Evolutionary conservation across 1,284 basidiomycete genomes (phyloP).

Genomic region (Marasmius sp.): DNA sequence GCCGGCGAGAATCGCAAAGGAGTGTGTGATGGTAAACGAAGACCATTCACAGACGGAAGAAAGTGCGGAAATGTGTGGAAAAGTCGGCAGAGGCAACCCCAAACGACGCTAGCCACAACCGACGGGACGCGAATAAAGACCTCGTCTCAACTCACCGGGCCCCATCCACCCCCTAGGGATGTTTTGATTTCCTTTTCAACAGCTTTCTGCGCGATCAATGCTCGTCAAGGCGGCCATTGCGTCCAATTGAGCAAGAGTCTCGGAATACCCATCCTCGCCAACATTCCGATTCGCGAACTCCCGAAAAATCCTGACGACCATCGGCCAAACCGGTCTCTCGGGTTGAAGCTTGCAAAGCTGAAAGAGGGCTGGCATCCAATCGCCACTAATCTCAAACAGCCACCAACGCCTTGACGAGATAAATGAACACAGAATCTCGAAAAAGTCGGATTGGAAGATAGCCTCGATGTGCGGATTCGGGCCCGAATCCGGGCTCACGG

Average conservation of each 20-base stretch:
- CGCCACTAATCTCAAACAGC: constrained; percentile 30
- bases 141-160: no score
- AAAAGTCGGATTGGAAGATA: constrained; percentile 31
- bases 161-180: no score
- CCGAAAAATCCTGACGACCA: constrained; percentile 23
- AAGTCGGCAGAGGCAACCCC: no score
- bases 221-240: background rate
- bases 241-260: constrained; percentile 6
- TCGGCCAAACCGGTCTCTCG: constrained; percentile 23
- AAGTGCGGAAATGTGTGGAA: no score
- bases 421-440: constrained; percentile 26
- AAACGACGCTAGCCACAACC: no score
- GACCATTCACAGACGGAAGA: no score
- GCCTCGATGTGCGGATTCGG: constrained; percentile 20
- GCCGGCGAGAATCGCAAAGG: no score
- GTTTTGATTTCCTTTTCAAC: no score
- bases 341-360: constrained; percentile 28
- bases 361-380: constrained; percentile 33
- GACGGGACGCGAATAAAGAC: no score
- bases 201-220: background rate
- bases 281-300: constrained; percentile 10
- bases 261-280: constrained; percentile 7
- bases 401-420: constrained; percentile 29
- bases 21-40: no score
- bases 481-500: background rate